Evolutionary conservation across 768 basidiomycete genomes (phyloP).

Genomic region (Neoboletus brunneissimus): DNA sequence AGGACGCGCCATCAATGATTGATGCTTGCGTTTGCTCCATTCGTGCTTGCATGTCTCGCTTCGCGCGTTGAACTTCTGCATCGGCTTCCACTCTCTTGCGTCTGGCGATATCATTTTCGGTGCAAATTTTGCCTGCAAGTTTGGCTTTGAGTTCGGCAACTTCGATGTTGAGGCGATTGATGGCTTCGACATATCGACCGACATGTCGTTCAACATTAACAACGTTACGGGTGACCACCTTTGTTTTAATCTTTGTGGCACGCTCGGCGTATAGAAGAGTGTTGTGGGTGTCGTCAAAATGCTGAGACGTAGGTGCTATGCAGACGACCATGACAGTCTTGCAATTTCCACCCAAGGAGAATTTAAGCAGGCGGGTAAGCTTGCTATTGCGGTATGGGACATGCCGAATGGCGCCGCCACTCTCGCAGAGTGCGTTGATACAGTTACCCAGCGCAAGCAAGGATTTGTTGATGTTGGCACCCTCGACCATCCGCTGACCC

Average conservation of each 20-base stretch:
- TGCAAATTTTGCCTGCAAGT: constrained; percentile 64
- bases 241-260: constrained; percentile 97
- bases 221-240: constrained; percentile 92
- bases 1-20: constrained; percentile 73
- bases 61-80: constrained; percentile 71
- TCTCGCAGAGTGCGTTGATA: constrained; percentile 97
- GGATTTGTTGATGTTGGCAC: constrained; percentile 99
- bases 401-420: constrained; percentile 82
- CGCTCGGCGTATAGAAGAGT: constrained; percentile 97
- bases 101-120: constrained; percentile 60
- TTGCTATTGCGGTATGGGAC: constrained; percentile 98
- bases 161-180: constrained; percentile 81
- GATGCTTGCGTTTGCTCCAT: constrained; percentile 67
- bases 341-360: constrained; percentile 97
- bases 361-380: constrained; percentile 94
- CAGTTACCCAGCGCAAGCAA: constrained; percentile 96
- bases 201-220: constrained; percentile 95
- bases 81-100: constrained; percentile 70
- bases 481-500: constrained; percentile 98
- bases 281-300: constrained; percentile 99
- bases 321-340: constrained; percentile 99
- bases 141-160: constrained; percentile 85
- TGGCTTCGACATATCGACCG: constrained; percentile 92
- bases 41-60: constrained; percentile 67
- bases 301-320: constrained; percentile 88